These are phyloP conservation scores for Coemansia sp. DNA, from an alignment of 192 early-diverging fungal genomes.

Conservation along the genomic window DNA sequence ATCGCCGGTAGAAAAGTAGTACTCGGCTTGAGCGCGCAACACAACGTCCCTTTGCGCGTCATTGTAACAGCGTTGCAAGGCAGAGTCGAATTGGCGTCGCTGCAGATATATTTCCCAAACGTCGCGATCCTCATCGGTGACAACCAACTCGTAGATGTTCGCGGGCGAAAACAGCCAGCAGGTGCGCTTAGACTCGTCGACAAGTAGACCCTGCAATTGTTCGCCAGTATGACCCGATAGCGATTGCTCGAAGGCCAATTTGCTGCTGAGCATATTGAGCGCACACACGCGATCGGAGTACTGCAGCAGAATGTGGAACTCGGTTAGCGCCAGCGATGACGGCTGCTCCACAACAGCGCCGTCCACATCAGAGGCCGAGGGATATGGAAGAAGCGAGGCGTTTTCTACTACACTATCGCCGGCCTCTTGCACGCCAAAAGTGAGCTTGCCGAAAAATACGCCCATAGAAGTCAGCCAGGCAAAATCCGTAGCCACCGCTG, in stretches of 20 bases:
- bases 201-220: slow-evolving; percentile 66
- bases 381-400: slow-evolving; percentile 84
- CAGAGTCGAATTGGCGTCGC: slow-evolving; percentile 80
- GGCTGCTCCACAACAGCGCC: slow-evolving; percentile 62
- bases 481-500: slow-evolving; percentile 64
- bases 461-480: slow-evolving; percentile 92
- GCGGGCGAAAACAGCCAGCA: slow-evolving; percentile 91
- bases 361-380: slow-evolving; percentile 23
- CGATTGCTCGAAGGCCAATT: slow-evolving; percentile 82
- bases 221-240: slow-evolving; percentile 64
- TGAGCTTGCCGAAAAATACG: slow-evolving; percentile 83
- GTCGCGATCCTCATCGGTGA: slow-evolving; percentile 91
- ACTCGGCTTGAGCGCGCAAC: slow-evolving; percentile 83
- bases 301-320: slow-evolving; percentile 88
- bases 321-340: slow-evolving; percentile 78
- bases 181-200: slow-evolving; percentile 81
- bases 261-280: slow-evolving; percentile 78
- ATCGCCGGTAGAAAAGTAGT: slow-evolving; percentile 75
- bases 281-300: slow-evolving; percentile 79
- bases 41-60: slow-evolving; percentile 79
- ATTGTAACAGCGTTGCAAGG: slow-evolving; percentile 75
- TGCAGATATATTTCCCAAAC: slow-evolving; percentile 92
- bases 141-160: slow-evolving; percentile 87
- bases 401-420: slow-evolving; percentile 84
- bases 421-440: slow-evolving; percentile 71